phyloP scores from a whole-genome alignment of 2,329 filamentous ascomycete genomes.

The Botrytis medusae region DNA sequence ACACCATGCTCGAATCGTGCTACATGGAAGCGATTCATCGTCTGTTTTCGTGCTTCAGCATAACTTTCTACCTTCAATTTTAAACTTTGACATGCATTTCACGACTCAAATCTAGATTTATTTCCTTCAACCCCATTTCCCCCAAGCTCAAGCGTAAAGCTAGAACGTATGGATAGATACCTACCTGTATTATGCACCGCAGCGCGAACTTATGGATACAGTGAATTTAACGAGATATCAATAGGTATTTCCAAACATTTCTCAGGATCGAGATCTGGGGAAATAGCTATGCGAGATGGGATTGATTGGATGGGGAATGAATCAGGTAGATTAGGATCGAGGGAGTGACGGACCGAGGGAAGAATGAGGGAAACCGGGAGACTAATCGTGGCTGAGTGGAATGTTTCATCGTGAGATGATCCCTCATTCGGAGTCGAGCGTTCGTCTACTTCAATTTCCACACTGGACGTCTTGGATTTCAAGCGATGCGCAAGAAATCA shows the following conservation, averaged over 20 bases:
- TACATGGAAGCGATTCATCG: constrained; percentile 48
- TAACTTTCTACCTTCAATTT: background rate
- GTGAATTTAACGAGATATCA: constrained; percentile 22
- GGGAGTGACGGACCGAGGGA: background rate
- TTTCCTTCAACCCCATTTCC: too few species aligned
- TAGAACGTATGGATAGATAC: constrained; percentile 47
- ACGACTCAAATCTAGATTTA: rapidly evolving
- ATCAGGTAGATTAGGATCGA: background rate
- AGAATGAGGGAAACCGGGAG: background rate
- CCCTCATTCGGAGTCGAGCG: background rate
- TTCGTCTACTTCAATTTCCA: background rate
- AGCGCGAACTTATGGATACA: constrained; percentile 45
- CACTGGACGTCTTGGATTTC: background rate
- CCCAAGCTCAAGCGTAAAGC: too few species aligned
- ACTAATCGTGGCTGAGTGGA: background rate
- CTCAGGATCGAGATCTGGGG: constrained; percentile 22
- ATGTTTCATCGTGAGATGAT: background rate
- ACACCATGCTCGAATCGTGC: constrained; percentile 46
- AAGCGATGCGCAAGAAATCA: background rate
- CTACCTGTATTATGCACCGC: constrained; percentile 65
- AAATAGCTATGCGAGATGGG: background rate
- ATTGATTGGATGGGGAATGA: background rate
- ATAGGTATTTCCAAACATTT: constrained; percentile 19
- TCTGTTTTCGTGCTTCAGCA: background rate
- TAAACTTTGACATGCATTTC: background rate